Conservation (phyloP, 1,284 basidiomycete genomes). For the Malassezia arunalokei region DNA sequence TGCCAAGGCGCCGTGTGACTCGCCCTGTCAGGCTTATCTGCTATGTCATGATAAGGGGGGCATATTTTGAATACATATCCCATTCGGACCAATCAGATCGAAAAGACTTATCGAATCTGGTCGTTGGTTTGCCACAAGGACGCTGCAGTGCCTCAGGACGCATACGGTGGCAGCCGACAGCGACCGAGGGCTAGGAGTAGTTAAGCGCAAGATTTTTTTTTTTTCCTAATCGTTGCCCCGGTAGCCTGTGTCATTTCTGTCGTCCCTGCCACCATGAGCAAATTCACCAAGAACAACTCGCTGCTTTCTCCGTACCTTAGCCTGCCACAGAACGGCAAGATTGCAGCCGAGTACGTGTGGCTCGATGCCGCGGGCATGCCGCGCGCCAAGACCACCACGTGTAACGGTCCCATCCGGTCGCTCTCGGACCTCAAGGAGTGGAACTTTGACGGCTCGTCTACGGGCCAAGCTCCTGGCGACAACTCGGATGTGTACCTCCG, state of each 20-base stretch:
- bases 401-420: conserved; percentile 63
- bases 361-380: conserved; percentile 50
- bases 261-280: background rate
- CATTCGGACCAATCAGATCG: background rate
- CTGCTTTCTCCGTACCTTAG: conserved; percentile 23
- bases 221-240: background rate
- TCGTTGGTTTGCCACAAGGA: too few relatives aligned
- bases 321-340: conserved; percentile 21
- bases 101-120: background rate
- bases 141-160: too few relatives aligned
- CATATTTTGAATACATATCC: background rate
- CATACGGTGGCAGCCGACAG: background rate
- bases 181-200: background rate
- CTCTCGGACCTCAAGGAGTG: conserved; percentile 68
- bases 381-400: conserved; percentile 51
- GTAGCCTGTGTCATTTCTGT: background rate
- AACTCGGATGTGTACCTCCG: conserved; percentile 98
- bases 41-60: background rate
- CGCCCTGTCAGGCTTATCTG: background rate
- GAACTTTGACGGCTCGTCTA: conserved; percentile 79
- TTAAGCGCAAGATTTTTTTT: background rate
- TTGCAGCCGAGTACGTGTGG: conserved; percentile 46
- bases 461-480: conserved; percentile 60
- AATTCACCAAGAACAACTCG: background rate
- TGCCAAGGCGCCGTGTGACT: too few relatives aligned